Evolutionary conservation across 257 asterid genomes (phyloP).

Genomic region (Ligustrum vulgare): DNA sequence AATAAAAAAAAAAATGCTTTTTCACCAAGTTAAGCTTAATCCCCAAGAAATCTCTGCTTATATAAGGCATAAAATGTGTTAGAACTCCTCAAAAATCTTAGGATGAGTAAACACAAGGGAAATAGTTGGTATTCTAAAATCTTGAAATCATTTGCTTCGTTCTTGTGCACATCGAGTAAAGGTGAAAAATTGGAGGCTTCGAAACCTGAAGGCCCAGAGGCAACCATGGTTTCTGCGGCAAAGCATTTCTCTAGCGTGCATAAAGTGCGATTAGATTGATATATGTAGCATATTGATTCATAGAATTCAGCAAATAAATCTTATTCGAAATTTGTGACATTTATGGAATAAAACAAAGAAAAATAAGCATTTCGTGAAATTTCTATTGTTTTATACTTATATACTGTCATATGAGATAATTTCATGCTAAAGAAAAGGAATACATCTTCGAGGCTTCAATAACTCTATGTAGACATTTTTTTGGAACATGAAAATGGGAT

Average conservation of each 20-base stretch:
- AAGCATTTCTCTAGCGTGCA: neutral
- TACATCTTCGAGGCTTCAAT: no score
- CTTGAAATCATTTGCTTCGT: neutral
- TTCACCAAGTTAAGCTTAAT: neutral
- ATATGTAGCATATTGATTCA: neutral
- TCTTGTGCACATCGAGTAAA: neutral
- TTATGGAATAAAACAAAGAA: no score
- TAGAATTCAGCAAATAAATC: neutral
- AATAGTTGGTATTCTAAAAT: neutral
- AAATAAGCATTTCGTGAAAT: neutral
- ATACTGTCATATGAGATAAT: neutral
- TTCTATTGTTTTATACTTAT: neutral
- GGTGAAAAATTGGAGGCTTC: neutral
- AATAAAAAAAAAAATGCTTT: no score
- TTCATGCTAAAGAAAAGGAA: neutral
- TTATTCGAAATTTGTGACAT: neutral
- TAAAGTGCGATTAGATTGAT: neutral
- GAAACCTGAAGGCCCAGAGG: neutral
- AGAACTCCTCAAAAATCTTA: neutral
- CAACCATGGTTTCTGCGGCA: neutral
- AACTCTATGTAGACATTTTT: no score
- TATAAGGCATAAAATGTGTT: neutral
- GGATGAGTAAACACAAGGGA: constrained; percentile 10
- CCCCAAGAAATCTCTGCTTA: neutral
- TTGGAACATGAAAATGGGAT: no score